phyloP scores from a whole-genome alignment of 306 rosid genomes.

The Cotoneaster glaucophyllus region DNA sequence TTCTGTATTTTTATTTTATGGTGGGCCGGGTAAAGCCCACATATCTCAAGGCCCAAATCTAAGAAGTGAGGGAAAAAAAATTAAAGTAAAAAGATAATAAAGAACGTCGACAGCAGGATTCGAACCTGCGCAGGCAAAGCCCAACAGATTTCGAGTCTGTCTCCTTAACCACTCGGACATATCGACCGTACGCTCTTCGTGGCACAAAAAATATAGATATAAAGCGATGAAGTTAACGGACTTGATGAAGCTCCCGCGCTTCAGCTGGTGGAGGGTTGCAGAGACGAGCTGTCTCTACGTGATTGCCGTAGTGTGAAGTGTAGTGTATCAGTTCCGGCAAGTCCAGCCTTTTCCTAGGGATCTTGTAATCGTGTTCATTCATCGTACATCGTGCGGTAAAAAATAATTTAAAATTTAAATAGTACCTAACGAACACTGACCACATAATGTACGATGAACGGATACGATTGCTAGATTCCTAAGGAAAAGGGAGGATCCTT shows the following conservation, averaged over 20 bases:
- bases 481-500: no score
- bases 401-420: no score
- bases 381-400: no score
- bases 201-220: no score
- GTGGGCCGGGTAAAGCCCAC: background rate
- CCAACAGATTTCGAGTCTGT: slow-evolving; percentile 30
- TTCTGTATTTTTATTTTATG: background rate
- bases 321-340: slow-evolving; percentile 33
- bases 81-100: no score
- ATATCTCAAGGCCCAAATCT: background rate
- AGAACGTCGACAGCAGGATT: slow-evolving; percentile 29
- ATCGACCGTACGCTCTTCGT: background rate
- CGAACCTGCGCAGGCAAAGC: slow-evolving; percentile 41
- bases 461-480: no score
- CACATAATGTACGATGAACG: no score
- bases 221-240: slow-evolving; percentile 17
- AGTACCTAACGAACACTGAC: no score
- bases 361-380: no score
- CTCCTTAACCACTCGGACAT: slow-evolving; percentile 34
- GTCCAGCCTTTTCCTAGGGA: no score
- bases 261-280: slow-evolving; percentile 28
- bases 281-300: slow-evolving; percentile 34
- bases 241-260: slow-evolving; percentile 19
- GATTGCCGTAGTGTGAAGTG: slow-evolving; percentile 40
- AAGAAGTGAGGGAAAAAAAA: no score